Percentiles rank a stretch among this genome's conserved stretches.
Conservation (phyloP, 2,329 filamentous ascomycete species). For the Penicillium corylophilum region DNA sequence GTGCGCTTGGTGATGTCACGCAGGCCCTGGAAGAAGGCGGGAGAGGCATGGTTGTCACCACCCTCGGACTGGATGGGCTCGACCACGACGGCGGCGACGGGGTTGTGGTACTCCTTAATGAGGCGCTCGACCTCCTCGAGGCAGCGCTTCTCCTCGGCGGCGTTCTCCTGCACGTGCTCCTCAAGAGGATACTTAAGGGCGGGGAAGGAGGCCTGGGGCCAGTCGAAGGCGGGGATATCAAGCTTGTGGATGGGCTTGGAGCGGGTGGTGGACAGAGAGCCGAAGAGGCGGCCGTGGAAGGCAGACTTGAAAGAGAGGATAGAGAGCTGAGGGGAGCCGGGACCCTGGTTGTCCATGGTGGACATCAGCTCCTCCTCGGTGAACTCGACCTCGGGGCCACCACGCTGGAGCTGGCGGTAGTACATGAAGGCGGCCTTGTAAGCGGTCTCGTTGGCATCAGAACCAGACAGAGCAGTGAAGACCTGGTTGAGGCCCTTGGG, state of each 20-base stretch:
- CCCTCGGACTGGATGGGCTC: slow-evolving; percentile 94
- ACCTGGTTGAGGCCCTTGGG: slow-evolving; percentile 83
- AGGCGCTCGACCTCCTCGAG: slow-evolving; percentile 80
- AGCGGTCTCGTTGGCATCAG: slow-evolving; percentile 89
- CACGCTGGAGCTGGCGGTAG: slow-evolving; percentile 76
- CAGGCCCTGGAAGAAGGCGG: slow-evolving; percentile 81
- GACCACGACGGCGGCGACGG: slow-evolving; percentile 77
- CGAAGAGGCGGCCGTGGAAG: slow-evolving; percentile 90
- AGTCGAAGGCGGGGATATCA: slow-evolving; percentile 92
- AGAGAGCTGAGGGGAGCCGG: slow-evolving; percentile 74
- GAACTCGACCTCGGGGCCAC: slow-evolving; percentile 75
- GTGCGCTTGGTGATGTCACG: slow-evolving; percentile 68
- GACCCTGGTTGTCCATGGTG: slow-evolving; percentile 77
- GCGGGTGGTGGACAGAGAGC: slow-evolving; percentile 81
- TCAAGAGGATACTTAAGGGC: slow-evolving; percentile 82
- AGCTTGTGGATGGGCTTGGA: slow-evolving; percentile 94
- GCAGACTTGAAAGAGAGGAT: slow-evolving; percentile 85
- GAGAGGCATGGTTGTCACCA: slow-evolving; percentile 89
- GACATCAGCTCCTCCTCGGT: slow-evolving; percentile 71
- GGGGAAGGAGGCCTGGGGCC: slow-evolving; percentile 88
- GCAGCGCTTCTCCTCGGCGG: slow-evolving; percentile 74
- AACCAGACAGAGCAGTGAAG: slow-evolving; percentile 85
- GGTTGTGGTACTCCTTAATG: slow-evolving; percentile 74
- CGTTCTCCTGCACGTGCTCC: slow-evolving; percentile 75
- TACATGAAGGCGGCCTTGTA: slow-evolving; percentile 98